phyloP scores from a whole-genome alignment of 352 stramenopile species.

The Phytophthora ramorum region DNA sequence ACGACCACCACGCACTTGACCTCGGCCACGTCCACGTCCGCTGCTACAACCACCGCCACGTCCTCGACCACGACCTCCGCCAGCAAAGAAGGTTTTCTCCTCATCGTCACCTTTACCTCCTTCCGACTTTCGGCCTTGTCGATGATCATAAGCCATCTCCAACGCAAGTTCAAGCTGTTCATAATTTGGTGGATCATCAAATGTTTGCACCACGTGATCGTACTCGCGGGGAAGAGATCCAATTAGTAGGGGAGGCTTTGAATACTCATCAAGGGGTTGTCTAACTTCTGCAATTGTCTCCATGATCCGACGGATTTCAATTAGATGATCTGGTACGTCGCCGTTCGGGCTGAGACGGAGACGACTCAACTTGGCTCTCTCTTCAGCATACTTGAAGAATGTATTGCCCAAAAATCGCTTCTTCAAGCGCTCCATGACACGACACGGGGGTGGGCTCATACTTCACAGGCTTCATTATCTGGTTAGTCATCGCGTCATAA shows the following conservation, averaged over 20 bases:
- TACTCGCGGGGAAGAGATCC: conserved; percentile 2
- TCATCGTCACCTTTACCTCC: conserved; percentile 1
- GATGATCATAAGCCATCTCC: conserved; percentile 5
- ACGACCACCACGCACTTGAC: conserved; percentile 1
- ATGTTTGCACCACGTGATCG: conserved; percentile 15
- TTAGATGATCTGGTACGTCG: not conserved
- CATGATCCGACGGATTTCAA: conserved; percentile 15
- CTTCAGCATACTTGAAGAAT: no score
- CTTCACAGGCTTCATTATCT: no score
- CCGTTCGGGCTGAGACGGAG: no score
- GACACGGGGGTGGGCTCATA: no score
- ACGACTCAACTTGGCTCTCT: no score
- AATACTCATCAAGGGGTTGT: conserved; percentile 4
- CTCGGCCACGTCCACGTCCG: no score
- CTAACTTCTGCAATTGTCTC: conserved; percentile 4
- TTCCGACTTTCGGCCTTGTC: conserved; percentile 1
- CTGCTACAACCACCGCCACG: no score
- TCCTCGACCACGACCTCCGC: conserved; percentile 1
- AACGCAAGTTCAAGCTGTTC: conserved; percentile 11
- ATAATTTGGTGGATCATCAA: conserved; percentile 13
- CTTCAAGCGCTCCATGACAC: no score
- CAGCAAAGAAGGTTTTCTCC: conserved; percentile 5
- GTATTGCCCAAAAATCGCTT: no score
- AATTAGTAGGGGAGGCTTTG: not conserved
- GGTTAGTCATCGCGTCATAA: no score